Percentiles rank a stretch among this genome's conserved stretches.
These are phyloP conservation scores for Podaxis sp. DNA, from an alignment of 768 basidiomycete genomes.

Conservation along the genomic window DNA sequence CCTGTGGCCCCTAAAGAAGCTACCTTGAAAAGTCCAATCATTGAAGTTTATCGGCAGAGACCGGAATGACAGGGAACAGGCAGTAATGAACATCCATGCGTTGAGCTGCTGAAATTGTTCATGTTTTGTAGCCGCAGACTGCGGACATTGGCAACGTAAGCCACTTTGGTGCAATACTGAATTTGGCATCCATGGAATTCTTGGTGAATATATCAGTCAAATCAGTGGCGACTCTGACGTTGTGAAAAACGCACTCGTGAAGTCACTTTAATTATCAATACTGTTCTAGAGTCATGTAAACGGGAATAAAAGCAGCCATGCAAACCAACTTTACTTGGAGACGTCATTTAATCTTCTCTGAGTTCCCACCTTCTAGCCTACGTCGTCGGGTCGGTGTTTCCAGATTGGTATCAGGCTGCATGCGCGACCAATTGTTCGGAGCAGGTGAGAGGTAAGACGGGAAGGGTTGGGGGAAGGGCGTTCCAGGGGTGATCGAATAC, in stretches of 20 bases:
- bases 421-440: constrained; percentile 44
- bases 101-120: neutral
- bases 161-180: neutral
- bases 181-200: neutral
- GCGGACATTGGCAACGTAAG: constrained; percentile 1
- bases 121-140: neutral
- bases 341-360: constrained; percentile 53
- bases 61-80: constrained; percentile 5
- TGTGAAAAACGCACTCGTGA: neutral
- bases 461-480: constrained; percentile 44
- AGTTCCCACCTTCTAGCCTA: constrained; percentile 53
- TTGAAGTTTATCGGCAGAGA: constrained; percentile 11
- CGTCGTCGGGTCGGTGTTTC: constrained; percentile 49
- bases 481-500: constrained; percentile 37
- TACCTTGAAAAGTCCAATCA: neutral
- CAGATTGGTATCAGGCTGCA: constrained; percentile 39
- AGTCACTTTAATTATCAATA: constrained; percentile 8
- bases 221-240: neutral
- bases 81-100: constrained; percentile 11
- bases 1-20: constrained; percentile 5
- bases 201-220: neutral
- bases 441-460: constrained; percentile 50
- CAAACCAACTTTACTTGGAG: constrained; percentile 1
- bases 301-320: neutral
- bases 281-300: constrained; percentile 9